Percentiles rank a stretch among this genome's conserved stretches.
Conservation (phyloP, 768 basidiomycete species). For the Suillus spraguei region DNA sequence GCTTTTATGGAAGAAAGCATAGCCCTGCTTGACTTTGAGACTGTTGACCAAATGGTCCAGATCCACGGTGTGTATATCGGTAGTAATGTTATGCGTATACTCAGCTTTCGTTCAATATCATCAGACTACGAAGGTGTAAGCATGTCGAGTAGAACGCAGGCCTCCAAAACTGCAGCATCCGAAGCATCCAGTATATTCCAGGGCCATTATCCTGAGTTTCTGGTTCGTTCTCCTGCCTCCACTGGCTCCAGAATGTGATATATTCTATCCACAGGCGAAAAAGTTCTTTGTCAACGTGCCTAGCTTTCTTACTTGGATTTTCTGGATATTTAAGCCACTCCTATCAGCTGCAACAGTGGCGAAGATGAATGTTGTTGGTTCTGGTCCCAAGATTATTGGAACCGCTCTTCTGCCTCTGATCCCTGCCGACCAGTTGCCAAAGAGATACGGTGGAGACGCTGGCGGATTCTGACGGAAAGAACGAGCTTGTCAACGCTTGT, state of each 20-base stretch:
- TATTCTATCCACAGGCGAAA: slow-evolving; percentile 45
- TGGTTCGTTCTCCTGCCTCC: slow-evolving; percentile 44
- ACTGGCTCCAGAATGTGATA: not conserved
- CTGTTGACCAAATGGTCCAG: slow-evolving; percentile 72
- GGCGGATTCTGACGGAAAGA: slow-evolving; percentile 46
- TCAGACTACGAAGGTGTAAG: slow-evolving; percentile 77
- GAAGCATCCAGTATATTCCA: slow-evolving; percentile 77
- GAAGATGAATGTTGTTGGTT: slow-evolving; percentile 81
- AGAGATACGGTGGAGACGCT: slow-evolving; percentile 70
- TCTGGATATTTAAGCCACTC: slow-evolving; percentile 81
- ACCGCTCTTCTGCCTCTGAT: slow-evolving; percentile 63
- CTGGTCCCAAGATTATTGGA: slow-evolving; percentile 57
- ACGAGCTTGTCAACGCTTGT: no score
- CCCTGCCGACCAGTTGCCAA: slow-evolving; percentile 59
- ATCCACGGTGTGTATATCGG: slow-evolving; percentile 55
- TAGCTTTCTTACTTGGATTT: slow-evolving; percentile 75
- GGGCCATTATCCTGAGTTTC: slow-evolving; percentile 77
- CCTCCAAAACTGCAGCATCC: slow-evolving; percentile 75
- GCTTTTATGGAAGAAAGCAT: slow-evolving; percentile 75
- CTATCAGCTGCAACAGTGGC: slow-evolving; percentile 72
- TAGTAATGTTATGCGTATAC: not conserved
- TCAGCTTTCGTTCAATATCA: not conserved
- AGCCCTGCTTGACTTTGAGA: slow-evolving; percentile 66
- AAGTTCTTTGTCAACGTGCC: slow-evolving; percentile 89
- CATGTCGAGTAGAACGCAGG: slow-evolving; percentile 65